These are phyloP conservation scores for Inosperma sp. DNA, from an alignment of 768 basidiomycete genomes.

Conservation along the genomic window DNA sequence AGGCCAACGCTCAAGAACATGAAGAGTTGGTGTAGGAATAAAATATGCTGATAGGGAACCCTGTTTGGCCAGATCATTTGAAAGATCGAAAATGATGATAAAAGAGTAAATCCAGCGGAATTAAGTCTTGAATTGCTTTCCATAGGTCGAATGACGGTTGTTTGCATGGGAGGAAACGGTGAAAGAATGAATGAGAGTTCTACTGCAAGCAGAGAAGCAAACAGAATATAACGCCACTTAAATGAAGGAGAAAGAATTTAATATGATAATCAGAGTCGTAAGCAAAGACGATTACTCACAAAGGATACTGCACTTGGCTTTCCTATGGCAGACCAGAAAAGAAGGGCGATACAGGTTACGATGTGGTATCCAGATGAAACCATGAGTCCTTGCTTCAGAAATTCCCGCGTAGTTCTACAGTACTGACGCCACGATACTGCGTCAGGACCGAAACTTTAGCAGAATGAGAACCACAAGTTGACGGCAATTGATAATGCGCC, in stretches of 20 bases:
- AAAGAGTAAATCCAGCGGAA: constrained; percentile 10
- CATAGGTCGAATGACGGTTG: constrained; percentile 11
- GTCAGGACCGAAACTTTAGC: constrained; percentile 68
- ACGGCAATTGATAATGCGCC: constrained; percentile 2
- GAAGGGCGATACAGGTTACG: constrained; percentile 49
- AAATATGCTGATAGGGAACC: constrained; percentile 70
- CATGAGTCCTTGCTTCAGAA: constrained; percentile 59
- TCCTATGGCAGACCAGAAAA: constrained; percentile 61
- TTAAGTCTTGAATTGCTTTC: constrained; percentile 13
- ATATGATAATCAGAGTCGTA: constrained; percentile 9
- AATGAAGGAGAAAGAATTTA: not conserved
- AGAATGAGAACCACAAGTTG: not conserved
- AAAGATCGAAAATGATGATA: constrained; percentile 20
- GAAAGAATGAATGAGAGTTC: constrained; percentile 66
- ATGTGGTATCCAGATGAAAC: constrained; percentile 64
- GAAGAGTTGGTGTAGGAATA: constrained; percentile 74
- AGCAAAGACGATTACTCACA: constrained; percentile 43
- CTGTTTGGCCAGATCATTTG: constrained; percentile 54
- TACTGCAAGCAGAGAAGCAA: constrained; percentile 51
- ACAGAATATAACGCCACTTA: constrained; percentile 81
- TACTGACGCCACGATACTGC: constrained; percentile 59
- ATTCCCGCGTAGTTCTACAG: constrained; percentile 67
- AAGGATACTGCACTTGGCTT: constrained; percentile 57
- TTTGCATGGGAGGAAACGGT: constrained; percentile 40
- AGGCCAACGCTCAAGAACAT: constrained; percentile 71